phyloP scores from a whole-genome alignment of 2,329 filamentous ascomycete genomes.

The Xylariaceae sp. region DNA sequence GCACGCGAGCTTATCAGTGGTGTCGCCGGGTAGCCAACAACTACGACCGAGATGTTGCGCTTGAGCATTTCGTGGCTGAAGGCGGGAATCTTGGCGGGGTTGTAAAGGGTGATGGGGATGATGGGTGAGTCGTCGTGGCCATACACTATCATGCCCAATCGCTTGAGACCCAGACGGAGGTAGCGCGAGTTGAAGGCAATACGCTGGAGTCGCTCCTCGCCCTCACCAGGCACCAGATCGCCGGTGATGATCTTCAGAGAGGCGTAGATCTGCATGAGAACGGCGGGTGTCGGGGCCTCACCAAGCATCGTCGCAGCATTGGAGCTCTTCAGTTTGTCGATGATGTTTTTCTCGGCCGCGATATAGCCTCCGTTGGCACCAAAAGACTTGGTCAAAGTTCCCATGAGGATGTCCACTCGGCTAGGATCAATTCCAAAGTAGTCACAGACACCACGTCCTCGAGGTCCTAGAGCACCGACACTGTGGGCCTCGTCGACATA shows the following conservation, averaged over 20 bases:
- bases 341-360: conserved; percentile 82
- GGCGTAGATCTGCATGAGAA: conserved; percentile 85
- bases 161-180: conserved; percentile 94
- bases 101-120: conserved; percentile 89
- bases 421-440: conserved; percentile 89
- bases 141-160: conserved; percentile 93
- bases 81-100: conserved; percentile 97
- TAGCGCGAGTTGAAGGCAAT: conserved; percentile 98
- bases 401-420: conserved; percentile 95
- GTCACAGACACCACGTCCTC: conserved; percentile 90
- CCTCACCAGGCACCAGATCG: conserved; percentile 83
- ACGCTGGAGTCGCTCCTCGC: conserved; percentile 90
- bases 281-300: conserved; percentile 82
- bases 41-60: conserved; percentile 95
- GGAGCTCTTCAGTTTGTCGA: conserved; percentile 83
- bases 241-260: conserved; percentile 87
- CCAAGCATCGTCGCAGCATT: conserved; percentile 86
- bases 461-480: conserved; percentile 84
- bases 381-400: conserved; percentile 96
- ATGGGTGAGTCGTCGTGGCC: conserved; percentile 98
- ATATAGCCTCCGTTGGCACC: conserved; percentile 97
- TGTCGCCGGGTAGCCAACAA: conserved; percentile 95
- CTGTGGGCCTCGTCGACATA: conserved; percentile 98
- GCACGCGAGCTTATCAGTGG: conserved; percentile 92
- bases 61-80: conserved; percentile 99